A percentile compares a stretch with the other conserved stretches of the same genome.
Conservation (phyloP, 2,329 filamentous ascomycete species). For the Daldinia eschscholtzii region DNA sequence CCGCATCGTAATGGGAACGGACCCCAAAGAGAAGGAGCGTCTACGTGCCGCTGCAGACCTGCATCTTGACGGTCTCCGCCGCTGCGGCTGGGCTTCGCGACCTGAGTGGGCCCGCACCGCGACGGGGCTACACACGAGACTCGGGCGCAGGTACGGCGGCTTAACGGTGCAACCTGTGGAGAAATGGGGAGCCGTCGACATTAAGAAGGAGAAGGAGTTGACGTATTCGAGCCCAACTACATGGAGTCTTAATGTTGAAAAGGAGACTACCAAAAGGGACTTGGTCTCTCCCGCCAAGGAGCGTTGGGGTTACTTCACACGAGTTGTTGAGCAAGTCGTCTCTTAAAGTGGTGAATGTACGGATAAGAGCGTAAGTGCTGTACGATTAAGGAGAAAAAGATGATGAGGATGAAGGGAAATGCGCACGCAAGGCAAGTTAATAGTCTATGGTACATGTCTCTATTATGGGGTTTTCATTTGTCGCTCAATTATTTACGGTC, state of each 20-base stretch:
- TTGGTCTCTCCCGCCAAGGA: constrained; percentile 43
- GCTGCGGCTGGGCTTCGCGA: constrained; percentile 43
- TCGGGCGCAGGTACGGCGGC: constrained; percentile 40
- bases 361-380: neutral
- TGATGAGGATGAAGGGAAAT: neutral
- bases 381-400: neutral
- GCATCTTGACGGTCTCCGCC: constrained; percentile 45
- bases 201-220: constrained; percentile 42
- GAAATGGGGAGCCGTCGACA: constrained; percentile 38
- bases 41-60: constrained; percentile 39
- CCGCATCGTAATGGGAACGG: constrained; percentile 14
- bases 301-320: constrained; percentile 39
- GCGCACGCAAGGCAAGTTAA: neutral
- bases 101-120: constrained; percentile 28
- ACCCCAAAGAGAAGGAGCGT: constrained; percentile 33
- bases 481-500: neutral
- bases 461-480: neutral
- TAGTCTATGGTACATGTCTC: neutral
- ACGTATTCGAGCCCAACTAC: constrained; percentile 29
- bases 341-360: neutral
- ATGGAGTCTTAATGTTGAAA: constrained; percentile 38
- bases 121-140: constrained; percentile 24
- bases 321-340: constrained; percentile 12
- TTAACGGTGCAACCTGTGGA: constrained; percentile 35
- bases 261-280: constrained; percentile 38